Evolutionary conservation across 106 monocot species (phyloP).

Genomic region (Dendrobium huoshanense): DNA sequence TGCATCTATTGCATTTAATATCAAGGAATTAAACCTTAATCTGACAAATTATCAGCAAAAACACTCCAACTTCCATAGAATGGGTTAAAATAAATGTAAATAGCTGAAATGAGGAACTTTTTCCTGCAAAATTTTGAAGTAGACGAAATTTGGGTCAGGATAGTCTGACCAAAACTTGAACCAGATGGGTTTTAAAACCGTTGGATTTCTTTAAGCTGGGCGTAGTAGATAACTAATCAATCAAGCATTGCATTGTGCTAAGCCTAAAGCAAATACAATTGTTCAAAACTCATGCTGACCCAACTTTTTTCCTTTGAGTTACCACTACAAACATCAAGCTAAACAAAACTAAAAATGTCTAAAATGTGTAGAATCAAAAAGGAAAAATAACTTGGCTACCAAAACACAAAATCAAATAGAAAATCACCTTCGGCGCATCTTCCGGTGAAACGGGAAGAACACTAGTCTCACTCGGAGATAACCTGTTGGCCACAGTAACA

Average conservation of each 20-base stretch:
- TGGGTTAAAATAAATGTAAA: neutral
- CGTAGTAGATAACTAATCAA: no score
- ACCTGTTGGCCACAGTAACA: neutral
- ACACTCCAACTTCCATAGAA: neutral
- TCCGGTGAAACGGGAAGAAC: slow-evolving; percentile 5
- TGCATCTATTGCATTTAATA: neutral
- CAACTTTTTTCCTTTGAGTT: no score
- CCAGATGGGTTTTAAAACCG: no score
- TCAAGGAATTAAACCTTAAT: slow-evolving; percentile 1
- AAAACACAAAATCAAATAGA: neutral
- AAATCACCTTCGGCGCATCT: slow-evolving; percentile 8
- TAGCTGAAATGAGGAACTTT: neutral
- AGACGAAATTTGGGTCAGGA: no score
- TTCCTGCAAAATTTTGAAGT: neutral
- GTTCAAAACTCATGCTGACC: no score
- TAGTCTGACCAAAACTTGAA: no score
- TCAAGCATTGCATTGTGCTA: no score
- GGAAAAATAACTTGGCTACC: neutral
- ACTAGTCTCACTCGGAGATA: neutral
- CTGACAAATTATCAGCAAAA: neutral
- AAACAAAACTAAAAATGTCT: neutral
- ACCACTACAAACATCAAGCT: neutral
- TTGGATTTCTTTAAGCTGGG: no score
- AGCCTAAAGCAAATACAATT: no score
- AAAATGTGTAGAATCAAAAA: neutral